phyloP scores from a whole-genome alignment of 2,329 filamentous ascomycete genomes.

The Talaromyces islandicus region DNA sequence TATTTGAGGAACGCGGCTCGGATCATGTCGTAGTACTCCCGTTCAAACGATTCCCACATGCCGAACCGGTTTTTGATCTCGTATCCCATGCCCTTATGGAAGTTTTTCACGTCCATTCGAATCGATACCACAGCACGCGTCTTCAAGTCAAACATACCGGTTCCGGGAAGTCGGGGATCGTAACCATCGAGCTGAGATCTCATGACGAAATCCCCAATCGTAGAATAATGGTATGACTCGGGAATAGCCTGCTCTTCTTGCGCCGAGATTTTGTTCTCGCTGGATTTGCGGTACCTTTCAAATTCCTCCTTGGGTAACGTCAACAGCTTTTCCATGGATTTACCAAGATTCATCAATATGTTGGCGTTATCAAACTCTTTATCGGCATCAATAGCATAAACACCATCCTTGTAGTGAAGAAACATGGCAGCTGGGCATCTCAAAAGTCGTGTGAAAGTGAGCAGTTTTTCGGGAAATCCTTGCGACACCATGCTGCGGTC shows the following conservation, averaged over 20 bases:
- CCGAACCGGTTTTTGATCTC: slow-evolving; percentile 74
- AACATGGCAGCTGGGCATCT: slow-evolving; percentile 74
- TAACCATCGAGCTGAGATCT: slow-evolving; percentile 90
- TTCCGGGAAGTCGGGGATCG: slow-evolving; percentile 78
- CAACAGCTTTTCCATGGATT: slow-evolving; percentile 93
- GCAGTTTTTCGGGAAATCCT: slow-evolving; percentile 56
- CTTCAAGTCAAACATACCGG: slow-evolving; percentile 93
- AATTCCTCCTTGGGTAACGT: slow-evolving; percentile 77
- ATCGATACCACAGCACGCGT: slow-evolving; percentile 87
- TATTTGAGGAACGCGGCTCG: slow-evolving; percentile 93
- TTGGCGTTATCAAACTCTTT: slow-evolving; percentile 84
- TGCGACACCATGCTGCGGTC: slow-evolving; percentile 62
- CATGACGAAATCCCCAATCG: slow-evolving; percentile 81
- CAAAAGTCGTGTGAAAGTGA: slow-evolving; percentile 65
- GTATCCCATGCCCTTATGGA: slow-evolving; percentile 73
- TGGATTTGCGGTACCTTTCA: slow-evolving; percentile 70
- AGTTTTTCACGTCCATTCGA: slow-evolving; percentile 73
- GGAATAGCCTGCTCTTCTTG: slow-evolving; percentile 65
- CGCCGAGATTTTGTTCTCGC: slow-evolving; percentile 58
- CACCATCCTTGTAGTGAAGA: slow-evolving; percentile 72
- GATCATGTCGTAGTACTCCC: slow-evolving; percentile 96
- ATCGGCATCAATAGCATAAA: slow-evolving; percentile 92
- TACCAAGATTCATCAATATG: slow-evolving; percentile 84
- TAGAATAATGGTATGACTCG: slow-evolving; percentile 84
- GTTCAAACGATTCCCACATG: slow-evolving; percentile 83